Evolutionary conservation across 805 yeast species (phyloP).

Genomic region (Suhomyces sp.): DNA sequence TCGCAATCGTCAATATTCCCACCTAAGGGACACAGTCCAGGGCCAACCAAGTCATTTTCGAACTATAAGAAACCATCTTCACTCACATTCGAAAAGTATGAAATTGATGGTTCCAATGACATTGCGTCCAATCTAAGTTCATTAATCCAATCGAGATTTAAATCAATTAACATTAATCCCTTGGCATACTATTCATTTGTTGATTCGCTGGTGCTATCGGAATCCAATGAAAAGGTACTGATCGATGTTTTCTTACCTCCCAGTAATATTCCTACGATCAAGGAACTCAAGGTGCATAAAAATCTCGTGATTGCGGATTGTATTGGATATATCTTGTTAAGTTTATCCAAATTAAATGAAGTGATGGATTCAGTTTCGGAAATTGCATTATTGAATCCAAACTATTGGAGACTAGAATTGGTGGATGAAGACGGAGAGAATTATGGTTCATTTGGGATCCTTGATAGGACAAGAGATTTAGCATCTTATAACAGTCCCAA

Average conservation of each 20-base stretch:
- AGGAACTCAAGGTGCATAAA: slow-evolving; percentile 22
- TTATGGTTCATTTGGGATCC: slow-evolving; percentile 87
- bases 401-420: slow-evolving; percentile 71
- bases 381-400: slow-evolving; percentile 47
- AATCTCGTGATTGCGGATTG: slow-evolving; percentile 36
- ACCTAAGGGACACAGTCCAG: neutral
- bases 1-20: slow-evolving; percentile 5
- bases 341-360: slow-evolving; percentile 23
- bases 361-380: slow-evolving; percentile 18
- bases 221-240: slow-evolving; percentile 11
- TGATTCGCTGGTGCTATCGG: slow-evolving; percentile 21
- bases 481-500: slow-evolving; percentile 71
- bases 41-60: neutral
- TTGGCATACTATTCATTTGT: slow-evolving; percentile 44
- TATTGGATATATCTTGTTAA: slow-evolving; percentile 39
- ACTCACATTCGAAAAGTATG: slow-evolving; percentile 22
- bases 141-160: slow-evolving; percentile 39
- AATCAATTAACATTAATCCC: slow-evolving; percentile 40
- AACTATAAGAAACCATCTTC: neutral
- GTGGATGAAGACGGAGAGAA: slow-evolving; percentile 94
- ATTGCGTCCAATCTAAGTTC: slow-evolving; percentile 39
- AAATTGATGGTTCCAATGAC: slow-evolving; percentile 6
- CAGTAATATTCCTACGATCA: slow-evolving; percentile 22
- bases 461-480: slow-evolving; percentile 66
- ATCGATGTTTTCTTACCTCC: slow-evolving; percentile 38